Evolutionary conservation across 2,329 filamentous ascomycete genomes (phyloP), one percentile per base, ranked within the genome.

Genomic region (Aspergillus transmontanensis): DNA sequence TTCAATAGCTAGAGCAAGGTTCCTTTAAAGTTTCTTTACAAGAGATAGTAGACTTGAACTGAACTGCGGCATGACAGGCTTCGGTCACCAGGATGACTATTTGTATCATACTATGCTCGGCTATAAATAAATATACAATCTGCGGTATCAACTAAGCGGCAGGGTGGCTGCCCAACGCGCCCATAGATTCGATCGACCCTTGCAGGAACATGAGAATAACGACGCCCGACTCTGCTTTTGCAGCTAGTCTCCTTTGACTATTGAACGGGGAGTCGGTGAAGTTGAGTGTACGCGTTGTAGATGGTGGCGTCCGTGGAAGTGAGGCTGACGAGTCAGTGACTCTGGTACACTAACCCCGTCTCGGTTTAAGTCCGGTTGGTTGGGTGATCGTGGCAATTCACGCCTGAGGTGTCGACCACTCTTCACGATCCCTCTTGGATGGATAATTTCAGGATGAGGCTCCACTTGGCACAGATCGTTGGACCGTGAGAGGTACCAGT

Each of bases 91-190:
- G n/a, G 9, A 23, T 45, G 10, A 45, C 9, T 23, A 12, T 23
- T 23, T 23, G 21, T 48, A 26, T 55, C 51, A 39, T 55, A 10
- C 5, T 32, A 28, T n/a, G 1, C 7, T 34, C n/a, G 30, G 1
- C 51, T 55, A 55, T 55, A 39, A 55, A 55, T 39, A 55, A 55
- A 26, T 55, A 55, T 19, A 26, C 5, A n/a, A 30, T 55, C n/a
- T 39, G 51, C 50, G 28, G 50, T 54, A 23, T 55, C 51, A 39
- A 39, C 12, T 36, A 9, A 7, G n/a, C 6, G 19, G 21, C 21
- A 26, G 45, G 45, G n/a, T 39, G 51, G 51, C 51, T 55, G 51
- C 51, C 51, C 51, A 55, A 55, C 21, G 48, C 19, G 1, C 12
- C 30, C 32, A 55, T 55, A 21, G n/a, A 39, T 55, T 26, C 34